Evolutionary conservation across 2,329 filamentous ascomycete genomes (phyloP).

Genomic region (Colletotrichum horii): DNA sequence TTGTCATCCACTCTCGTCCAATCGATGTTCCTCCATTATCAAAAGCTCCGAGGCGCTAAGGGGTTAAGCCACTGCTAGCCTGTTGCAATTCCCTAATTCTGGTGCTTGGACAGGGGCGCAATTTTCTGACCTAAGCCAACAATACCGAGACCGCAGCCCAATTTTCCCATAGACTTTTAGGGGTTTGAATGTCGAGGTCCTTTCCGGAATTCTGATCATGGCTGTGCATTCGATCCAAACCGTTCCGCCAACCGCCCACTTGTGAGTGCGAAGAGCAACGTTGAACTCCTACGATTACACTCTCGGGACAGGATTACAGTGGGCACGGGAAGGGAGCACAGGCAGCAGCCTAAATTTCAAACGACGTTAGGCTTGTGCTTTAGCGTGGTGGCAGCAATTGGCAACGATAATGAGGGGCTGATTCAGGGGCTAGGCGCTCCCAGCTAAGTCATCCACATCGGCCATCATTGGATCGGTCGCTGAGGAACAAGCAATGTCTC

Average conservation of each 20-base stretch:
- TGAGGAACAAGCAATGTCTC: neutral
- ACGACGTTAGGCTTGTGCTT: neutral
- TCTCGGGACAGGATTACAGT: neutral
- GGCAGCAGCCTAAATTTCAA: neutral
- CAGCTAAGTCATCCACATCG: neutral
- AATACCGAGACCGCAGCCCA: neutral
- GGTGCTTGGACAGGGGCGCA: neutral
- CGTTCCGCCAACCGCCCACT: neutral
- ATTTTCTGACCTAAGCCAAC: neutral
- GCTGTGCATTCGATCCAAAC: neutral
- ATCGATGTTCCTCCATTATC: neutral
- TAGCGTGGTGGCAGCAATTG: neutral
- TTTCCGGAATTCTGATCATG: accelerated
- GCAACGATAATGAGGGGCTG: neutral
- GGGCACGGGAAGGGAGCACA: neutral
- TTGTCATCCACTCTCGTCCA: neutral
- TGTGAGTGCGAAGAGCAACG: neutral
- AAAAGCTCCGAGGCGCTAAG: neutral
- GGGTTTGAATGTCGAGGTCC: neutral
- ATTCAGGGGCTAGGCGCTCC: neutral
- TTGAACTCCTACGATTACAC: neutral
- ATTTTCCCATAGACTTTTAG: neutral
- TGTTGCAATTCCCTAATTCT: neutral
- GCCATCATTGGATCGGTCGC: neutral
- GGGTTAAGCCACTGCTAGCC: neutral